These are phyloP conservation scores for Colletotrichum tofieldiae DNA, from an alignment of 2,329 filamentous ascomycete species.

Conservation along the genomic window DNA sequence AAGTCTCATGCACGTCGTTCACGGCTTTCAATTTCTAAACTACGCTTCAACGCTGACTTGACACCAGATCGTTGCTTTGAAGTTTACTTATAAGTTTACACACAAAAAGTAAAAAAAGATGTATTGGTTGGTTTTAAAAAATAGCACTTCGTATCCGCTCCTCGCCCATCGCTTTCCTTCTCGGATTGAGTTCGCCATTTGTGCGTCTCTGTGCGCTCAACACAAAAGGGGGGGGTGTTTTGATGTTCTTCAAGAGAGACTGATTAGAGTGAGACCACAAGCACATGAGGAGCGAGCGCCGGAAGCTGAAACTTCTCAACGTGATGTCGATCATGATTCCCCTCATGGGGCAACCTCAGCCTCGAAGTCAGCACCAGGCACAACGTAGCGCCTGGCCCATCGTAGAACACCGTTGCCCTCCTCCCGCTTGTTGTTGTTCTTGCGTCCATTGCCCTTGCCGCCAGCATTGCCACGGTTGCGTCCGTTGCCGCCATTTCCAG, in stretches of 20 bases:
- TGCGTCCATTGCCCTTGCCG: conserved; percentile 5
- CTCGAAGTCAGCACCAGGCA: conserved; percentile 29
- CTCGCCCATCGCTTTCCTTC: not conserved
- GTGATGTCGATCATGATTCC: not conserved
- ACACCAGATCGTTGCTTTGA: conserved; percentile 25
- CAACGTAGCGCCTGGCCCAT: conserved; percentile 39
- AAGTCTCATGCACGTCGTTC: not conserved
- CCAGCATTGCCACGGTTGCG: conserved; percentile 33
- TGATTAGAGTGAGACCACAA: conserved; percentile 28
- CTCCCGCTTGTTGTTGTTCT: conserved; percentile 20
- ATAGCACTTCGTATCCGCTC: conserved; percentile 11
- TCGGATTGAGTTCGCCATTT: not conserved
- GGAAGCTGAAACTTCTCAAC: conserved; percentile 16
- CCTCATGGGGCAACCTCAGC: conserved; percentile 33
- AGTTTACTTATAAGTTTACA: conserved; percentile 28
- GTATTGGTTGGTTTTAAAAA: conserved; percentile 20
- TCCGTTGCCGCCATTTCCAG: conserved; percentile 11
- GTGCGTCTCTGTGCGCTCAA: conserved; percentile 19
- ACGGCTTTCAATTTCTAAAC: not conserved
- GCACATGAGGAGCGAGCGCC: conserved; percentile 1
- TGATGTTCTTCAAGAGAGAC: not conserved
- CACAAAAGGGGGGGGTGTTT: not conserved
- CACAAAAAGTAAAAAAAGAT: conserved; percentile 25
- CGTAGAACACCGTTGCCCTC: conserved; percentile 7
- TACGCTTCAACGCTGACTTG: conserved; percentile 18